Evolutionary conservation across 192 early-diverging fungal species (phyloP).

Genomic region (Glomus cerebriforme): DNA sequence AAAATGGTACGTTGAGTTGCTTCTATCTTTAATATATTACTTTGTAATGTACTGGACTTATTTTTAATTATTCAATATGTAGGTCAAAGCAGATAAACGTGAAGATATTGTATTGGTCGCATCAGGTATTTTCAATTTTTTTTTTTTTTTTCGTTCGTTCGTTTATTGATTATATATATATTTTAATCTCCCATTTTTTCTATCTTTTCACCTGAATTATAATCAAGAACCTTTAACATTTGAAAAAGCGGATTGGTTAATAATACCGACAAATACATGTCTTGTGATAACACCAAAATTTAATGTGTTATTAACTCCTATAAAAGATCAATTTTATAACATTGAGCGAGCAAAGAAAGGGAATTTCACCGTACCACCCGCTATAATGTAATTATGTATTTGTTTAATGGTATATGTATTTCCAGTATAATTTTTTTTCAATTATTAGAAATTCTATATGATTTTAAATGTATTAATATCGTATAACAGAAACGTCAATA

Average conservation of each 20-base stretch:
- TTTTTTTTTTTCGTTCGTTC: not conserved
- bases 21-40: not conserved
- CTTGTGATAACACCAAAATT: constrained; percentile 75
- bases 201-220: too few relatives aligned
- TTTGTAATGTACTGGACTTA: not conserved
- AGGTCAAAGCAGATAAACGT: constrained; percentile 62
- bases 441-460: too few relatives aligned
- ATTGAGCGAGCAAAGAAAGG: not conserved
- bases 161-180: not conserved
- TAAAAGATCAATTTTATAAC: constrained; percentile 67
- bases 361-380: not conserved
- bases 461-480: too few relatives aligned
- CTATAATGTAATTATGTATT: too few relatives aligned
- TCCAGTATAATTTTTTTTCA: too few relatives aligned
- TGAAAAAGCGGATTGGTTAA: constrained; percentile 79
- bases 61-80: not conserved
- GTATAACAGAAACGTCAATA: too few relatives aligned
- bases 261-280: constrained; percentile 74
- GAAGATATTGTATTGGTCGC: constrained; percentile 84
- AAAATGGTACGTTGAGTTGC: constrained; percentile 50
- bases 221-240: constrained; percentile 72
- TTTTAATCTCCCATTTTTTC: not conserved
- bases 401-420: too few relatives aligned
- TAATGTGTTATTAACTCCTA: constrained; percentile 75
- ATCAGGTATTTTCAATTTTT: constrained; percentile 29